These are phyloP conservation scores for Mucuna pruriens DNA, from an alignment of 306 rosid species.

Conservation along the genomic window DNA sequence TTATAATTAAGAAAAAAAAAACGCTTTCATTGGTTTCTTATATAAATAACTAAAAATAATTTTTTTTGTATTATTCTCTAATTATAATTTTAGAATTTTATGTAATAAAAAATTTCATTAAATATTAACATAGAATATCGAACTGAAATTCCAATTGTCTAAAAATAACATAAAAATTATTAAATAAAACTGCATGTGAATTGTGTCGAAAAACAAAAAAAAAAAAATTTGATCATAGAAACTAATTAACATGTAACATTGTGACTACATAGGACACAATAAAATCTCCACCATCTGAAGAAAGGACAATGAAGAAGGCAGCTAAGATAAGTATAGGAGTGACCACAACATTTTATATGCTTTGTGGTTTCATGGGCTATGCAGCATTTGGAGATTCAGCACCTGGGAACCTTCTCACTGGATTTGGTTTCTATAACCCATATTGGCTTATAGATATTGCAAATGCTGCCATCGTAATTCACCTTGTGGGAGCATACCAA, in stretches of 20 bases:
- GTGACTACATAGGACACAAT: conserved; percentile 60
- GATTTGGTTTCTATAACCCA: conserved; percentile 70
- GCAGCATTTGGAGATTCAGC: conserved; percentile 74
- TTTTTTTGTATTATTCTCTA: too few species aligned
- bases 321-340: conserved; percentile 53
- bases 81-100: too few species aligned
- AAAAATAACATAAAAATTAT: too few species aligned
- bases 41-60: too few species aligned
- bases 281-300: conserved; percentile 78
- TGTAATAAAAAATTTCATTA: too few species aligned
- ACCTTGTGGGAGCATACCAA: conserved; percentile 85
- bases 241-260: background rate
- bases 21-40: too few species aligned
- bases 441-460: conserved; percentile 75
- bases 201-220: too few species aligned
- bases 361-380: conserved; percentile 78
- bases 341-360: conserved; percentile 70
- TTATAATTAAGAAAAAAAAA: too few species aligned
- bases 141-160: too few species aligned
- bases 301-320: conserved; percentile 76
- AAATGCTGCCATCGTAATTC: conserved; percentile 68
- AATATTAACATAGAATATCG: too few species aligned
- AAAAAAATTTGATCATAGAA: background rate
- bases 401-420: conserved; percentile 81
- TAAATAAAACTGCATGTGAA: too few species aligned